Evolutionary conservation across 768 basidiomycete genomes (phyloP), one percentile per base, ranked within the genome.

Genomic region (Amylocystis lapponica): DNA sequence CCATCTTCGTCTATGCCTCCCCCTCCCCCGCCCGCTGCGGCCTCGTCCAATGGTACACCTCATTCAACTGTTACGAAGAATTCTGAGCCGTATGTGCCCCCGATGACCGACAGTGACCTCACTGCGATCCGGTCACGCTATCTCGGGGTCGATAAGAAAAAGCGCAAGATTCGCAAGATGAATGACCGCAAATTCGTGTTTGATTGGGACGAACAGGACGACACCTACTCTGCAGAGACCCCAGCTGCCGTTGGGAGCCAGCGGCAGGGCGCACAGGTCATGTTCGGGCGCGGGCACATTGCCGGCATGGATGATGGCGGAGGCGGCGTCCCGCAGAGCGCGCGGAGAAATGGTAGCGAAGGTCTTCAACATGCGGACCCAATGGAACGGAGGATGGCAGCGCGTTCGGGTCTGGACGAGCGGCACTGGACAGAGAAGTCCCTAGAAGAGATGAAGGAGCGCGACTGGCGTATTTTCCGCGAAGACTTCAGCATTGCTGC

Each of bases 391-490:
- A 70, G 89, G 46, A 81, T 78, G 60, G 89, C 91, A 10, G 78
- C 79, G 46, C 87, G 87, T 66, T 69, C 76, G 36, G 88, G 87
- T 4, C 70, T 88, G 41, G 95, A 97, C 60, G 96, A 97, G 61
- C 74, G 94, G 46, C 96, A 99, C 68, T 99, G 96, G 96, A 86
- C 90, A 0, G 94, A 98, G 13, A 99, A 99, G 63, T 78, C 83
- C 2, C 68, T 98, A 31, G 61, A 73, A 3, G 93, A 97, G 66
- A 97, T 99, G 84, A 91, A 86, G 59, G 96, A 98, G 57, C 75
- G 96, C 36, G 96, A 99, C 61, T 99, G 96, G 96, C 81, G 96
- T 55, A 99, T 99, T 61, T 98, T 99, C 70, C 72, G 94, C 48
- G 96, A 98, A 65, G 96, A 99, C 65, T 99, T 95, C 68, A 94